Base-by-base conservation (phyloP, 2,329 filamentous ascomycete species). In the Neurospora crassa region DNA sequence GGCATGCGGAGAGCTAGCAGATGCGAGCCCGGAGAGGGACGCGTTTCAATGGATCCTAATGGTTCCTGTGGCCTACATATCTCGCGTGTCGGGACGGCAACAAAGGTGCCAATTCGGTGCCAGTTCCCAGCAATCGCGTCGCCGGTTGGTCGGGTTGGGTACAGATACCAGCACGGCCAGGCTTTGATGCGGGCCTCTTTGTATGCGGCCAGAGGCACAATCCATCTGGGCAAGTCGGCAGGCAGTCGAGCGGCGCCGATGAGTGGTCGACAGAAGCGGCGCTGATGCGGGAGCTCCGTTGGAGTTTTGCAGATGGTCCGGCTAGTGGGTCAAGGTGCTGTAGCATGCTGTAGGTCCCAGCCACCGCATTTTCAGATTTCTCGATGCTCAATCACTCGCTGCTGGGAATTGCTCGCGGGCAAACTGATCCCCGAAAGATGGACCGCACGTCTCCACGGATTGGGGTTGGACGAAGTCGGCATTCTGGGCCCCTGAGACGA, bases 171-270 rank as follows among this genome's bases (percentile, higher is more conserved):
- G 18, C 42, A 45, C 42, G 53, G 72, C 69, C 67, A 69, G 71
- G 70, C 72, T 72, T 71, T 77, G 74, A 73, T 77, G 75, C 76
- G 74, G 76, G 76, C 75, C 76, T 74, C 74, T 43, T 70, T 69
- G 73, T 77, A 77, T 78, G 76, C 76, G 76, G 76, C 76, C 76
- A 75, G 45, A 68, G 70, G 75, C 76, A 74, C 72, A 73, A 68
- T 72, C 73, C 69, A 70, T 71, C 72, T 75, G 75, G 74, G 74
- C 70, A 67, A 69, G 70, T 71, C 70, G 29, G 42, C 73, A 71
- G 71, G 71, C 71, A 71, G 67, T 63, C 68, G 68, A 67, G 37
- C 68, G 45, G 67, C 71, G 68, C 67, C 45, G 59, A 67, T 76
- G 73, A 76, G 69, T 76, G 75, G 75, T 73, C 72, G 71, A 72